These are phyloP conservation scores for Pilatotrama ljubarskyi DNA, from an alignment of 768 basidiomycete species.

Conservation along the genomic window DNA sequence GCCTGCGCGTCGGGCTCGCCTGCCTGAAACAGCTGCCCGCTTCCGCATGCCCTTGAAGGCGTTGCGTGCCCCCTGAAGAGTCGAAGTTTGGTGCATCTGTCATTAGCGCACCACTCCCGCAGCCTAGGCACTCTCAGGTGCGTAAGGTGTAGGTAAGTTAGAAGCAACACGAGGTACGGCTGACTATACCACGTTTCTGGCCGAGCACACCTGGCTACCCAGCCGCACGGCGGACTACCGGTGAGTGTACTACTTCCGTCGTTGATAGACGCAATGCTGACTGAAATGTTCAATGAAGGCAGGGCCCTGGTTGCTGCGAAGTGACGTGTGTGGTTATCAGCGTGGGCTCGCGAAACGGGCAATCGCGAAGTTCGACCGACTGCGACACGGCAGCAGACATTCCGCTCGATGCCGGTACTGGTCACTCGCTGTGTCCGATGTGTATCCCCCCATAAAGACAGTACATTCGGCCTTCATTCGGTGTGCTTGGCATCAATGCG, in stretches of 20 bases:
- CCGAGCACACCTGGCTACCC: constrained; percentile 6
- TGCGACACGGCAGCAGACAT: background rate
- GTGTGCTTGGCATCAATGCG: background rate
- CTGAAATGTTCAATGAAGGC: background rate
- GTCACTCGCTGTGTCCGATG: background rate
- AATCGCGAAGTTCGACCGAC: constrained; percentile 2
- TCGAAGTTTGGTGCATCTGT: background rate
- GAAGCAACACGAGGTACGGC: background rate
- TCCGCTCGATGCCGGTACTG: background rate
- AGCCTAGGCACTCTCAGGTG: background rate
- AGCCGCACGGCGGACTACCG: background rate
- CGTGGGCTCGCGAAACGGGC: background rate
- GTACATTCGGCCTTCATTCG: background rate
- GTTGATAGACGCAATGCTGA: background rate
- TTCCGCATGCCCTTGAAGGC: background rate
- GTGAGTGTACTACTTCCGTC: background rate
- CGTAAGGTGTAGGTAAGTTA: background rate
- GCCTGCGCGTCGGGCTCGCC: no score
- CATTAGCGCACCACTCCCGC: background rate
- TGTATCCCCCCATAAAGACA: background rate
- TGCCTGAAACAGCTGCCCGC: background rate
- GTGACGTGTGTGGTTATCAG: constrained; percentile 1
- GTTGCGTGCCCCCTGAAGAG: background rate
- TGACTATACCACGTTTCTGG: constrained; percentile 2
- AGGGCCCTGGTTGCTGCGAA: constrained; percentile 2